Percentiles rank a stretch among this genome's conserved stretches.
Conservation (phyloP, 805 yeast species). For the Gaillardinia entomophila region DNA sequence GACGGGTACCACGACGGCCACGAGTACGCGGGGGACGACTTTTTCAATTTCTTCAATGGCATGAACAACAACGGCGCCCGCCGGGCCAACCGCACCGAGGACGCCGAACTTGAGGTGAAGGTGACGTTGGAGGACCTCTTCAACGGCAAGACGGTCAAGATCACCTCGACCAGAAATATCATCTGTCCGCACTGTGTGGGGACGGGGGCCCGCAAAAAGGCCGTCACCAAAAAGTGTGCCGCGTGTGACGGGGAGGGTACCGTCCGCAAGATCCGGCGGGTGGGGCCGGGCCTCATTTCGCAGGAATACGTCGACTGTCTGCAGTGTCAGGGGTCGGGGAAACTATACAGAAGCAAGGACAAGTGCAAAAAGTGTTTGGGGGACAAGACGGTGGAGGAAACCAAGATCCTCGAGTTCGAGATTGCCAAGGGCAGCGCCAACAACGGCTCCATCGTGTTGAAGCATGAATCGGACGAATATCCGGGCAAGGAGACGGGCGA, state of each 20-base stretch:
- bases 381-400: constrained; percentile 51
- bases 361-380: constrained; percentile 77
- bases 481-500: constrained; percentile 75
- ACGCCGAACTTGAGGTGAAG: constrained; percentile 60
- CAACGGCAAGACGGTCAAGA: constrained; percentile 74
- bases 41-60: constrained; percentile 59
- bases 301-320: constrained; percentile 57
- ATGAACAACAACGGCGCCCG: constrained; percentile 22
- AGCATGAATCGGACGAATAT: constrained; percentile 72
- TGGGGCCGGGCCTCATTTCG: constrained; percentile 73
- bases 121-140: constrained; percentile 70
- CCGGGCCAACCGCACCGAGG: constrained; percentile 44
- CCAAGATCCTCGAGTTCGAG: constrained; percentile 69
- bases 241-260: constrained; percentile 71
- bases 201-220: constrained; percentile 61
- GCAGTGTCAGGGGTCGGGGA: constrained; percentile 69
- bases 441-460: constrained; percentile 55
- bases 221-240: constrained; percentile 51
- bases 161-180: constrained; percentile 64
- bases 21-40: constrained; percentile 66
- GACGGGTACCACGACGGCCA: constrained; percentile 31
- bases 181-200: constrained; percentile 75
- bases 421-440: constrained; percentile 66
- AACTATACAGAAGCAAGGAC: constrained; percentile 55
- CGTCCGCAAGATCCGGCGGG: constrained; percentile 51